phyloP scores from a whole-genome alignment of 2,329 filamentous ascomycete species.

The Cladosporium sp. region DNA sequence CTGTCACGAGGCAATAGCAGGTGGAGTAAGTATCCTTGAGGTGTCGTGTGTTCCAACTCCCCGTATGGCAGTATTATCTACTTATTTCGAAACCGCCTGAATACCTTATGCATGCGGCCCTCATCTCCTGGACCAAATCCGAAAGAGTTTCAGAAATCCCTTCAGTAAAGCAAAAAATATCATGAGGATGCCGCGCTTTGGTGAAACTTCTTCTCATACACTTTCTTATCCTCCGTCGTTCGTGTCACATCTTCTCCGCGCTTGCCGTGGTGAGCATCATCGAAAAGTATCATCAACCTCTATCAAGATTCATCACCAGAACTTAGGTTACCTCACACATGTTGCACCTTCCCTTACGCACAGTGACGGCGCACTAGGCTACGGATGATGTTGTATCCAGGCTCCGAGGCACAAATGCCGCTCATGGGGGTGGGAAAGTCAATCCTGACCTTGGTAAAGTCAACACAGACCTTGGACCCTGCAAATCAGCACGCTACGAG shows the following conservation, averaged over 20 bases:
- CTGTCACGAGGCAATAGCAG: background rate
- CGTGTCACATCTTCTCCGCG: background rate
- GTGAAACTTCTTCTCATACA: background rate
- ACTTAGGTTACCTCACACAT: background rate
- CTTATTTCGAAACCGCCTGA: background rate
- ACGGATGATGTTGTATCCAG: background rate
- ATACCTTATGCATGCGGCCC: background rate
- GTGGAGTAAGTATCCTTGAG: background rate
- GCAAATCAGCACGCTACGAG: too few species aligned
- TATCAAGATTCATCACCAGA: background rate
- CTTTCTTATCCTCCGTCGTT: background rate
- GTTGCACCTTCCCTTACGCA: background rate
- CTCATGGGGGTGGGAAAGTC: too few species aligned
- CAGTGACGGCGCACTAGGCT: background rate
- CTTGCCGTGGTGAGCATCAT: background rate
- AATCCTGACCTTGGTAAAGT: too few species aligned
- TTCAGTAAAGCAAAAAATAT: background rate
- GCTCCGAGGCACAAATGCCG: too few species aligned
- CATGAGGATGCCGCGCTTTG: background rate
- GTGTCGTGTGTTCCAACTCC: background rate
- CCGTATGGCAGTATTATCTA: background rate
- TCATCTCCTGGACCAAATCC: background rate
- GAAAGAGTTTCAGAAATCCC: background rate
- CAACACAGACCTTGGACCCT: too few species aligned
- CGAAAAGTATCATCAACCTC: background rate